These are phyloP conservation scores for Boletus patriciae DNA, from an alignment of 768 basidiomycete genomes.

Conservation along the genomic window DNA sequence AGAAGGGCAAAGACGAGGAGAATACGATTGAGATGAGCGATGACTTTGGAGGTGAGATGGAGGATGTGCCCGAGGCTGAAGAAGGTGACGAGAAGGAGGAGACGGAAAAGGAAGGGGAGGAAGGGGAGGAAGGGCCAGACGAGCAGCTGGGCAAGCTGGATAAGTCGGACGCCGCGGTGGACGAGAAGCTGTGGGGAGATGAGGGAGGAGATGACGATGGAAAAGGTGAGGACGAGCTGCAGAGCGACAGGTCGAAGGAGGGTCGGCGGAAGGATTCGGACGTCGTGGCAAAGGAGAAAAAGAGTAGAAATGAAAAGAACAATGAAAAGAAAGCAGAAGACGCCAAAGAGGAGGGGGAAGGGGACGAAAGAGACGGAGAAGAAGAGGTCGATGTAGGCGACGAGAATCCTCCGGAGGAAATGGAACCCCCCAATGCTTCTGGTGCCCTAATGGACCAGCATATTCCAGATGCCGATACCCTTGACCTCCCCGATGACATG, in stretches of 20 bases:
- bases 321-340: constrained; percentile 37
- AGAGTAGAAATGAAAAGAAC: too few relatives aligned
- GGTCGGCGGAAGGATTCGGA: constrained; percentile 54
- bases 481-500: constrained; percentile 90
- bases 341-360: constrained; percentile 27
- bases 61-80: constrained; percentile 68
- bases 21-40: constrained; percentile 90
- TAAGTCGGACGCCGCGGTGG: constrained; percentile 76
- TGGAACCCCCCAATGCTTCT: constrained; percentile 47
- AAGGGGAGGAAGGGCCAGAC: constrained; percentile 61
- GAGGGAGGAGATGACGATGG: constrained; percentile 59
- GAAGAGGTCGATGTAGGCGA: constrained; percentile 14
- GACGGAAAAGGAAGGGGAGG: constrained; percentile 50
- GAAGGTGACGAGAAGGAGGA: constrained; percentile 46
- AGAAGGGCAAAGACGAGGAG: constrained; percentile 53
- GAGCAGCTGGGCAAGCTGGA: constrained; percentile 85
- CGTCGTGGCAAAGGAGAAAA: constrained; percentile 75
- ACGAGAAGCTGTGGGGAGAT: constrained; percentile 98
- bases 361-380: constrained; percentile 32
- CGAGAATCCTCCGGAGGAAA: constrained; percentile 43
- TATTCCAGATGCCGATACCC: constrained; percentile 73
- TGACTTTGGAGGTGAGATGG: constrained; percentile 84
- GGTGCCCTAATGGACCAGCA: constrained; percentile 76
- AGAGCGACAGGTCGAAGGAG: constrained; percentile 59
- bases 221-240: constrained; percentile 50